Base-by-base conservation (phyloP, 176 grass and related monocot genomes). In the Triticum urartu region DNA sequence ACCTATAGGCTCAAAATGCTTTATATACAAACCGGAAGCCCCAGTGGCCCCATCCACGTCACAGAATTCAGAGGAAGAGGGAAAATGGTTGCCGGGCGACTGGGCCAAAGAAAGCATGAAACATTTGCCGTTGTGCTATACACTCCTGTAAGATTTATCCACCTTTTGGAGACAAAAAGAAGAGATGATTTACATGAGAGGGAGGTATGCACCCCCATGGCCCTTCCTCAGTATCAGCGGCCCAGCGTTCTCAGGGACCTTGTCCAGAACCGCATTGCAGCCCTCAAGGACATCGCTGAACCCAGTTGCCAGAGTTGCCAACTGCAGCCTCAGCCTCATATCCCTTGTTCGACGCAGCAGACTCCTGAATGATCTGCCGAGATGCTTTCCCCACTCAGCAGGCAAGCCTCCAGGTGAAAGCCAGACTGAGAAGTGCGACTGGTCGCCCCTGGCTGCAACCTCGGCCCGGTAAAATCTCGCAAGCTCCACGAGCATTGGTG, bases 361-460 rank as follows among this genome's bases (percentile, higher is more conserved):
- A 89, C 79, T 89, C 84, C 93, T 98, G 90, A 95, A 98, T 61
- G 95, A 98, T 54, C 91, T 88, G 11, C 92, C 89, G 20, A 98
- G 88, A 88, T 97, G 95, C 54, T 95, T 98, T 48, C 95, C 89
- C 95, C 95, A 95, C 79, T 98, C 93, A 1, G 93, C 96, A 64
- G 93, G 96, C 90, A 98, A 91, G 43, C 96, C 96, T 77, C 91
- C 91, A 11, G 96, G 96, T 0, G 93, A 94, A 74, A 98, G 96
- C 96, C 96, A 98, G 22, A 86, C 93, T 3, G 93, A 94, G 71
- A 98, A 98, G 86, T 98, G 81, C 15, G 92, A 92, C 74, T 98
- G 96, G 72, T 98, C 96, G 9, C 96, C 93, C 85, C 93, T 98
- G 48, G 96, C 96, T 32, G 96, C 90, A 63, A 95, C 93, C 71